A percentile compares a stretch with the other conserved stretches of the same genome.
Conservation (phyloP, 768 basidiomycete genomes). For the Crassisporium funariophilum region DNA sequence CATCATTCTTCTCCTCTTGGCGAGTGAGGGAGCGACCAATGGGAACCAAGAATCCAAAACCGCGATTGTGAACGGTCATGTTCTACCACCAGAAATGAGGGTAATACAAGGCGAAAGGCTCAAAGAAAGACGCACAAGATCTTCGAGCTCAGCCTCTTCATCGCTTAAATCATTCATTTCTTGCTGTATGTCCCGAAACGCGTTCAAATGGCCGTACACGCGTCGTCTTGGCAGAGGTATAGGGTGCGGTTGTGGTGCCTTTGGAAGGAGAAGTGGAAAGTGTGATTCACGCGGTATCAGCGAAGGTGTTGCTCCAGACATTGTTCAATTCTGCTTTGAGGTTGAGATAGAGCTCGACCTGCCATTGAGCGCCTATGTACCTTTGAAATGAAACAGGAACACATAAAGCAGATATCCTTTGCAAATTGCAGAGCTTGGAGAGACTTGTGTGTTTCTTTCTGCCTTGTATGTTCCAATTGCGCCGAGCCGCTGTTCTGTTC, state of each 20-base stretch:
- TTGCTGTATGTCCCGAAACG: conserved; percentile 65
- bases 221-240: conserved; percentile 55
- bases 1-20: conserved; percentile 85
- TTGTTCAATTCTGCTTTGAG: too few species aligned
- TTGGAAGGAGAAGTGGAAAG: conserved; percentile 70
- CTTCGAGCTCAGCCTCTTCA: conserved; percentile 82
- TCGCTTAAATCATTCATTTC: conserved; percentile 87
- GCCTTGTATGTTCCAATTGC: too few species aligned
- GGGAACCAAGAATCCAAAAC: conserved; percentile 68
- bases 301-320: conserved; percentile 66
- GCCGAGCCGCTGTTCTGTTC: too few species aligned
- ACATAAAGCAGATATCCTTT: too few species aligned
- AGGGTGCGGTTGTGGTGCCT: conserved; percentile 66
- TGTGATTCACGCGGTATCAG: conserved; percentile 63
- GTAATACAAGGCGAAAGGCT: conserved; percentile 8
- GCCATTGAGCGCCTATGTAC: too few species aligned
- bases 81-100: too few species aligned
- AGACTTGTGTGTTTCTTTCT: too few species aligned
- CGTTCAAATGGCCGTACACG: conserved; percentile 58
- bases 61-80: conserved; percentile 61
- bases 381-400: too few species aligned
- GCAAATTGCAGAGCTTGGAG: too few species aligned
- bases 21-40: conserved; percentile 74
- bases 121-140: conserved; percentile 48
- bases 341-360: too few species aligned